A percentile compares a stretch with the other conserved stretches of the same genome.
These are phyloP conservation scores for Sugiyamaella grinbergsii DNA, from an alignment of 1,139 yeast genomes.

Conservation along the genomic window DNA sequence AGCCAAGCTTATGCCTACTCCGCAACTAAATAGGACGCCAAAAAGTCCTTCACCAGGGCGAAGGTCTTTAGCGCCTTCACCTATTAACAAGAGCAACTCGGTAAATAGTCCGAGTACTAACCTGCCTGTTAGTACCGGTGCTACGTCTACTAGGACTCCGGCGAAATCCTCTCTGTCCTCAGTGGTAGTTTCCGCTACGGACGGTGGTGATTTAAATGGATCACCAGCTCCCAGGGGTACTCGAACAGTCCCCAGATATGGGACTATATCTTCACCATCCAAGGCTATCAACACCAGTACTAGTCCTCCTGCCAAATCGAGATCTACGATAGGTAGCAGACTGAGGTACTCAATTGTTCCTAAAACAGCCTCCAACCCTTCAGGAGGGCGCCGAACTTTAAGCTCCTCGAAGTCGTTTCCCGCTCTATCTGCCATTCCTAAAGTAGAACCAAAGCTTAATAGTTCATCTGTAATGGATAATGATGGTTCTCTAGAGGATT, in stretches of 20 bases:
- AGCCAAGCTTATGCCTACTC: constrained; percentile 28
- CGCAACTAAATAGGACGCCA: constrained; percentile 12
- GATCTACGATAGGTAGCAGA: constrained; percentile 3
- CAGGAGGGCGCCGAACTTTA: constrained; percentile 12
- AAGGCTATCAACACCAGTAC: not conserved
- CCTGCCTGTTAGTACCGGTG: not conserved
- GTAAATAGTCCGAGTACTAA: not conserved
- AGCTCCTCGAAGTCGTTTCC: constrained; percentile 19
- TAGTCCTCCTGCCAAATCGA: not conserved
- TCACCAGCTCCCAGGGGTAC: not conserved
- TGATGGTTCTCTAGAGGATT: constrained; percentile 22
- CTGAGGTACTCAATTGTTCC: constrained; percentile 6
- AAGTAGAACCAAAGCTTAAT: constrained; percentile 3
- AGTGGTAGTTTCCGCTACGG: not conserved
- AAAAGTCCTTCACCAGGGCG: constrained; percentile 20
- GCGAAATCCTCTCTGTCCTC: constrained; percentile 1
- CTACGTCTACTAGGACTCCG: not conserved
- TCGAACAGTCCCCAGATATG: constrained; percentile 2
- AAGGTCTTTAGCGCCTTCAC: constrained; percentile 10
- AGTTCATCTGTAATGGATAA: constrained; percentile 1
- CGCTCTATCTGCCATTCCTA: constrained; percentile 7
- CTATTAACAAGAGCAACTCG: not conserved
- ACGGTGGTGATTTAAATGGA: not conserved
- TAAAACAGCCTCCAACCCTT: not conserved
- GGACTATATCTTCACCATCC: not conserved